Conservation (phyloP, 495 filamentous ascomycete genomes). For the Aspergillus affinis region DNA sequence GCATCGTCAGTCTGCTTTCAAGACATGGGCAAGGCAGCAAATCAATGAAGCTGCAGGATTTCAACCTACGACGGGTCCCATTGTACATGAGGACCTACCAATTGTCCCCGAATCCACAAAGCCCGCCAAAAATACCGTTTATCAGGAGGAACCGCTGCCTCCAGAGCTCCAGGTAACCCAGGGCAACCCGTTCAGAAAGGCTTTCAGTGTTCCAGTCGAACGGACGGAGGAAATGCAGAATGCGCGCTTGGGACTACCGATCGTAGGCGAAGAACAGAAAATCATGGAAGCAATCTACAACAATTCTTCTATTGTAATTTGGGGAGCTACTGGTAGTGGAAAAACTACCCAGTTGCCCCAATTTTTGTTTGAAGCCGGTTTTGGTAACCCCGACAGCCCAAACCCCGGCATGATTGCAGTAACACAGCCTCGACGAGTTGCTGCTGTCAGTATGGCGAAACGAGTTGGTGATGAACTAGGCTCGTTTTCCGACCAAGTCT, state of each 20-base stretch:
- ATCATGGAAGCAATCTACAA: constrained; percentile 98
- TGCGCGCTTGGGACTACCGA: constrained; percentile 75
- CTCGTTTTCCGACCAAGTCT: constrained; percentile 63
- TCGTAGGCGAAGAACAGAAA: constrained; percentile 92
- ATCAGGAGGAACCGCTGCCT: constrained; percentile 75
- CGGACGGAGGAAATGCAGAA: constrained; percentile 73
- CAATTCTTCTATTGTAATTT: constrained; percentile 84
- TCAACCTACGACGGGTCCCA: constrained; percentile 45
- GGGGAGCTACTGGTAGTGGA: constrained; percentile 92
- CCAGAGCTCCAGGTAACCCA: constrained; percentile 66
- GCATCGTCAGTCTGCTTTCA: constrained; percentile 73
- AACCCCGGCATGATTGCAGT: constrained; percentile 93
- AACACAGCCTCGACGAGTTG: constrained; percentile 90
- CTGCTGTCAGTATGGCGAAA: constrained; percentile 92
- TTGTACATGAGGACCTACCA: constrained; percentile 30
- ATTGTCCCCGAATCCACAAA: constrained; percentile 26
- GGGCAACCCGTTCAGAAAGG: constrained; percentile 63
- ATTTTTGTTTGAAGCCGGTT: constrained; percentile 92
- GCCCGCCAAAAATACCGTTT: constrained; percentile 40
- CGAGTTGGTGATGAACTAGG: constrained; percentile 86
- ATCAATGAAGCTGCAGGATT: constrained; percentile 74
- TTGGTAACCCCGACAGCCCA: constrained; percentile 70
- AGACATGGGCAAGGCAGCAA: constrained; percentile 85
- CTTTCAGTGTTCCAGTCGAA: constrained; percentile 70
- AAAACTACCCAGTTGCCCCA: constrained; percentile 98